phyloP scores from a whole-genome alignment of 495 filamentous ascomycete species.

The Ascobolus immersus region DNA sequence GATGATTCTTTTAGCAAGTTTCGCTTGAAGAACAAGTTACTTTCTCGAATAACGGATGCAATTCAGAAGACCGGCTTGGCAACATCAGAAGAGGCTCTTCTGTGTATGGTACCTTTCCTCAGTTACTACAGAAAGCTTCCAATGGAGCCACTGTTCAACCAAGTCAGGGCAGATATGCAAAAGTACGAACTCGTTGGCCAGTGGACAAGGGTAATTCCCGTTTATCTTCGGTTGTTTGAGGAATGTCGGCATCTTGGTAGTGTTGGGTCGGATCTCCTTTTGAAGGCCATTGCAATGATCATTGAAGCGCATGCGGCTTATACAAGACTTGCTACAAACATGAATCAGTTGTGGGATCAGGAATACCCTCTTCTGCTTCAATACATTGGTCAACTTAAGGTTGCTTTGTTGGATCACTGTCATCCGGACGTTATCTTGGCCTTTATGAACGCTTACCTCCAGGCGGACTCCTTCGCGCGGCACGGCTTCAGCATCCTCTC shows the following conservation, averaged over 20 bases:
- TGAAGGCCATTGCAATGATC: too few species aligned
- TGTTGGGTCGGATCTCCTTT: too few species aligned
- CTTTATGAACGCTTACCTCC: too few species aligned
- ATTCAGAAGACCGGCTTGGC: neutral
- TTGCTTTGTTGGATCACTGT: too few species aligned
- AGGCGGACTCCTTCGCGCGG: too few species aligned
- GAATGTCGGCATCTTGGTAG: neutral
- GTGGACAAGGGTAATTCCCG: neutral
- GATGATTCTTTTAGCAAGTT: neutral
- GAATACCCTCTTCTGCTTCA: too few species aligned
- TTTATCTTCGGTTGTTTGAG: neutral
- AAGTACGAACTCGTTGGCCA: neutral
- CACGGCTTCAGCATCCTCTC: too few species aligned
- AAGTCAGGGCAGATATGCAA: neutral
- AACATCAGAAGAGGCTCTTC: neutral
- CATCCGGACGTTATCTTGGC: too few species aligned
- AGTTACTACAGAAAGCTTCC: neutral
- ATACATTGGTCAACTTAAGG: too few species aligned
- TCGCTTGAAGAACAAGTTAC: neutral
- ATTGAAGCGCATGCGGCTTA: too few species aligned
- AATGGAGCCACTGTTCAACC: neutral
- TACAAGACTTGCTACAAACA: too few species aligned
- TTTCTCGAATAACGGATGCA: neutral
- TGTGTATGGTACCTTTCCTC: neutral
- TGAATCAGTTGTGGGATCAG: too few species aligned